Conservation (phyloP, 306 rosid species). For the Aeschynomene evenia region DNA sequence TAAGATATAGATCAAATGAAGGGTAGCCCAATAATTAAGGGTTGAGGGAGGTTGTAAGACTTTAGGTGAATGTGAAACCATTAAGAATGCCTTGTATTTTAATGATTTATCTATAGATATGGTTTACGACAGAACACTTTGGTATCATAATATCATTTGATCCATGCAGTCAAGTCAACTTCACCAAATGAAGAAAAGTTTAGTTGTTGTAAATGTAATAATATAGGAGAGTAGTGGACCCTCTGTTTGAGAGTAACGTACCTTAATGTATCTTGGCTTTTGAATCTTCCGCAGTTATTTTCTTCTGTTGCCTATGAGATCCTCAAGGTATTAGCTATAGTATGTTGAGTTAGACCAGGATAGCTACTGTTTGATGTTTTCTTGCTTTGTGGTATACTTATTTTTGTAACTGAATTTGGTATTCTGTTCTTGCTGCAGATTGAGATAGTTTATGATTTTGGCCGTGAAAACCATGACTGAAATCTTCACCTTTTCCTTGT, state of each 20-base stretch:
- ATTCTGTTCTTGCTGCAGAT: constrained; percentile 51
- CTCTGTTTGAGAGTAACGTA: background rate
- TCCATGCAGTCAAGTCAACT: background rate
- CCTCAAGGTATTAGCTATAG: background rate
- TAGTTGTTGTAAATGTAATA: background rate
- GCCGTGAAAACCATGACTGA: constrained; percentile 78
- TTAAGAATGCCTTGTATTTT: background rate
- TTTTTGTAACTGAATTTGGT: constrained; percentile 33
- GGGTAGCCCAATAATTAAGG: background rate
- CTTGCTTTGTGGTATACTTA: constrained; percentile 19
- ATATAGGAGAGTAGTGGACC: background rate
- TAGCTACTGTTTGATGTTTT: background rate
- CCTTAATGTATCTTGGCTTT: background rate
- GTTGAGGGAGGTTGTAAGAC: background rate
- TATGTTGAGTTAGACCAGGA: background rate
- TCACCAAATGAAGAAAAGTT: background rate
- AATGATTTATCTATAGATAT: background rate
- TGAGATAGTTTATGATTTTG: constrained; percentile 83
- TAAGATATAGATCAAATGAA: background rate
- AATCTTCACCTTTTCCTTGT: constrained; percentile 30
- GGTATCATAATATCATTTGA: background rate
- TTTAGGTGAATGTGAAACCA: background rate
- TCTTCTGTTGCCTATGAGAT: background rate
- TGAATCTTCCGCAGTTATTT: background rate
- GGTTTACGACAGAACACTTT: background rate